Base-by-base conservation (phyloP, 1,284 basidiomycete genomes). In the Boletus sp. region DNA sequence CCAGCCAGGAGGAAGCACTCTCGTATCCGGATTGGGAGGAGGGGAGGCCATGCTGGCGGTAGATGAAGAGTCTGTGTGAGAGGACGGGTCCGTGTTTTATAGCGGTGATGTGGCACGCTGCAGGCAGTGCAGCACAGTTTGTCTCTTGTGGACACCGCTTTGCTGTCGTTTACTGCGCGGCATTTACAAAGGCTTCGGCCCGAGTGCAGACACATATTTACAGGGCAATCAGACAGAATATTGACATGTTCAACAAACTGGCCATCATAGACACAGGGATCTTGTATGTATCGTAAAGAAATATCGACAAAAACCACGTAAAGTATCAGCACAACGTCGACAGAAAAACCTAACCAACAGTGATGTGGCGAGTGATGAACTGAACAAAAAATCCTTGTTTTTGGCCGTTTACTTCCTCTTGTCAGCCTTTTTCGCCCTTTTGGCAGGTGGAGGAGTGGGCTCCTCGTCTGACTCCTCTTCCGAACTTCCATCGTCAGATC, bases 1-100 rank as follows among this genome's bases (percentile, higher is more conserved):
- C 84, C 85, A 89, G 20, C 87, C 87, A 6, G 70, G 70, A 16
- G 86, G 85, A 0, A 88, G 71, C 6, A 71, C 68, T 39, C 84
- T 75, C n/a, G 64, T 65, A 60, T 88, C 85, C 14, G 78, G 80
- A 64, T 87, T 88, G 22, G 59, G 54, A 20, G 78, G 74, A 49
- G 77, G 73, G 41, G 74, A 70, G 69, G 79, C 74, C 57, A 65
- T 68, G 53, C 34, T 58, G 51, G 41, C 30, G 44, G 59, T 53
- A 20, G 20, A 42, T 44, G 43, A 29, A 23, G 17, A 9, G 42
- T 29, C 35, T 41, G 56, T 46, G 55, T n/a, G 37, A 51, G 50
- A 50, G 37, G 30, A 30, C 5, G 45, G 34, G 3, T 46, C 33
- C 35, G 58, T 60, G 13, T 36, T 65, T 65, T 65, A 68, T 69